Conservation (phyloP, 306 rosid species). For the Sechiopsis laciniata region DNA sequence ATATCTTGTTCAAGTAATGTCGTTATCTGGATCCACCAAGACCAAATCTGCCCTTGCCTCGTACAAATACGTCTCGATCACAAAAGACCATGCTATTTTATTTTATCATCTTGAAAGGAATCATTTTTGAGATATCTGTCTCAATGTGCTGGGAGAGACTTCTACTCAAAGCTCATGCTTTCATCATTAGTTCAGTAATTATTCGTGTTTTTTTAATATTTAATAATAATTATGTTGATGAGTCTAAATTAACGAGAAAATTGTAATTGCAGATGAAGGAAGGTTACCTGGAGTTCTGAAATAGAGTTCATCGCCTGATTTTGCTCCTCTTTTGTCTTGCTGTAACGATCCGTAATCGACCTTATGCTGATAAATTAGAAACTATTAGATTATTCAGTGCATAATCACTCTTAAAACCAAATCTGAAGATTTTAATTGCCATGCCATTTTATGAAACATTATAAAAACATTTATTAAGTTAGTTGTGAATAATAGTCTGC, state of each 20-base stretch:
- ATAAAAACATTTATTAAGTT: not conserved
- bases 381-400: not conserved
- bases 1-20: too few relatives aligned
- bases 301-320: constrained; percentile 16
- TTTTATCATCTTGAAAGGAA: not conserved
- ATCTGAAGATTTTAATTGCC: not conserved
- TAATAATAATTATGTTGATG: not conserved
- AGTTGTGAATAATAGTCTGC: not conserved
- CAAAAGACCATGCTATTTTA: too few relatives aligned
- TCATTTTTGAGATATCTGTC: not conserved
- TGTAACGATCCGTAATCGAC: constrained; percentile 20
- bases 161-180: too few relatives aligned
- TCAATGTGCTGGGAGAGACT: too few relatives aligned
- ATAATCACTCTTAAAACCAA: not conserved
- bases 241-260: not conserved
- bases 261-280: not conserved
- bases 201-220: too few relatives aligned
- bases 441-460: not conserved
- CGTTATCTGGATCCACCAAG: too few relatives aligned
- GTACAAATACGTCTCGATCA: too few relatives aligned
- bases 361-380: constrained; percentile 21
- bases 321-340: constrained; percentile 15
- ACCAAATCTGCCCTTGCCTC: too few relatives aligned
- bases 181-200: too few relatives aligned
- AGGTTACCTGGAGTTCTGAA: constrained; percentile 23